Evolutionary conservation across 441 rosid genomes (phyloP).

Genomic region (Populus hybrid): DNA sequence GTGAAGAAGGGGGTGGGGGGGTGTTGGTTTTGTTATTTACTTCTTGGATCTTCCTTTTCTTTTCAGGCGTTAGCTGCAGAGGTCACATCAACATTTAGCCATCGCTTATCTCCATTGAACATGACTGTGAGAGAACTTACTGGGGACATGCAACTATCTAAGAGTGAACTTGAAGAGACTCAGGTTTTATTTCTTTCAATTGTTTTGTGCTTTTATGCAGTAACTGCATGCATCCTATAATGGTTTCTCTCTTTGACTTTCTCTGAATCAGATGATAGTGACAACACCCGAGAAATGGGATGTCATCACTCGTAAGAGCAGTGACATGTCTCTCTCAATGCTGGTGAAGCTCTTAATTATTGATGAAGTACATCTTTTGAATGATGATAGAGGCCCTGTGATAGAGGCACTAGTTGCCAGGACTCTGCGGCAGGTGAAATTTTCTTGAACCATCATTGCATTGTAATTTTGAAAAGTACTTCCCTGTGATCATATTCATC

Average conservation of each 20-base stretch:
- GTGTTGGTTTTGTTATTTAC: conserved; percentile 21
- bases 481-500: background rate
- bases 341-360: conserved; percentile 95
- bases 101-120: conserved; percentile 84
- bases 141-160: conserved; percentile 97
- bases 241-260: conserved; percentile 20
- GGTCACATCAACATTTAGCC: conserved; percentile 88
- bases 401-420: conserved; percentile 98
- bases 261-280: conserved; percentile 84
- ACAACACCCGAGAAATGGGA: conserved; percentile 99
- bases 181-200: conserved; percentile 52
- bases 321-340: conserved; percentile 98
- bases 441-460: background rate
- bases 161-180: conserved; percentile 87
- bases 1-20: background rate
- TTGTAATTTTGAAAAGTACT: background rate
- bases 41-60: conserved; percentile 2
- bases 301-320: conserved; percentile 98
- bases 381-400: conserved; percentile 98
- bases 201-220: conserved; percentile 11
- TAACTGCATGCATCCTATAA: conserved; percentile 11
- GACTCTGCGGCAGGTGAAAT: conserved; percentile 89
- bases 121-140: conserved; percentile 95
- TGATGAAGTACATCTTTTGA: conserved; percentile 97
- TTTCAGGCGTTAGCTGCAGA: conserved; percentile 94